Conservation (phyloP, 345 rosid species). For the Hypericum androsaemum region DNA sequence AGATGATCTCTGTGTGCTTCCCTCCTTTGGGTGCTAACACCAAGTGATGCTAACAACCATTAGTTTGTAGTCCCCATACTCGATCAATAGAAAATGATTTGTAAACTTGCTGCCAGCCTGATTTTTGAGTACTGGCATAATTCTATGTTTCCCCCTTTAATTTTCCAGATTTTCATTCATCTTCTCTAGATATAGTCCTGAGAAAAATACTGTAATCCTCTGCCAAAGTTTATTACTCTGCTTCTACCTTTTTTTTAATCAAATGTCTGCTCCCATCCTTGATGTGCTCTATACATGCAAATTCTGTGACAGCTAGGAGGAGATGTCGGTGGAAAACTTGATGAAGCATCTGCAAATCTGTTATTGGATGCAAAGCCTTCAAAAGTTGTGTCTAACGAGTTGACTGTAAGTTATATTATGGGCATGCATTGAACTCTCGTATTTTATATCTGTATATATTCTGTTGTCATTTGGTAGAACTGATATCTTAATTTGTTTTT, state of each 20-base stretch:
- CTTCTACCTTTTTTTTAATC: not conserved
- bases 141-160: too few species aligned
- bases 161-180: not conserved
- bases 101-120: too few species aligned
- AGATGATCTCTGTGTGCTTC: too few species aligned
- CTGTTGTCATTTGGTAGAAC: too few species aligned
- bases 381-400: constrained; percentile 83
- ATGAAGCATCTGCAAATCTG: constrained; percentile 83
- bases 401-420: constrained; percentile 54
- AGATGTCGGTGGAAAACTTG: constrained; percentile 72
- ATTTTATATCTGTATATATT: not conserved
- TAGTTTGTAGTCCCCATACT: too few species aligned
- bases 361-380: constrained; percentile 90
- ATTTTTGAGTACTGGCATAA: too few species aligned
- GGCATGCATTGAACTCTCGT: constrained; percentile 5
- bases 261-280: not conserved
- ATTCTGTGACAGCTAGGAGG: constrained; percentile 53
- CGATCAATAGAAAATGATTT: too few species aligned
- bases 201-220: not conserved
- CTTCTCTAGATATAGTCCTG: not conserved
- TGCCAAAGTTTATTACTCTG: not conserved
- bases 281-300: constrained; percentile 11
- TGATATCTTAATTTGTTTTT: too few species aligned
- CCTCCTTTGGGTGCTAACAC: too few species aligned
- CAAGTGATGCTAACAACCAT: too few species aligned